Evolutionary conservation across 2,329 filamentous ascomycete genomes (phyloP), one percentile per base, ranked within the genome.

Genomic region (Sclerotinia minor): DNA sequence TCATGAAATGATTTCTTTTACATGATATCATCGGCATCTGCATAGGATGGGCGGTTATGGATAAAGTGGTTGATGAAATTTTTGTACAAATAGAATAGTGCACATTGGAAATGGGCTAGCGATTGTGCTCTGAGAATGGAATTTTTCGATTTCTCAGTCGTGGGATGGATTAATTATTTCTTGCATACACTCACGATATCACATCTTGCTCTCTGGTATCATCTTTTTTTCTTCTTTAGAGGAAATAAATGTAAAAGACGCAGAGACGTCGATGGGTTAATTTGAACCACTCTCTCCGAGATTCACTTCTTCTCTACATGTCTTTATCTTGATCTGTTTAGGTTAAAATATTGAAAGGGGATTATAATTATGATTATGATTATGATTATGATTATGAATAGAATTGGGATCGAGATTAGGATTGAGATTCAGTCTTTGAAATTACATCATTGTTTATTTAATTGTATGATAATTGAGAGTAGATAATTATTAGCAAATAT

Each of bases 41-140:
- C 45, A 63, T 63, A 24, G 45, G n/a, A 50, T 50, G 59, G n/a
- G 26, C 19, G 58, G 21, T 49, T 35, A 63, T 63, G 45, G 32
- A 38, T 50, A 26, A 50, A 26, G 59, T n/a, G 50, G 59, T 63
- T 63, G 59, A 63, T 50, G 45, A 63, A 61, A 50, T 50, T 63
- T 17, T 50, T 63, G 59, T 63, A 63, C 17, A 15, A 38, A 21
- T 50, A 35, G 21, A 49, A 13, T 52, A 49, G 17, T 50, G 21
- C 32, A 52, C 5, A 26, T n/a, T 63, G 59, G 45, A 45, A 61
- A 61, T 49, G 58, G 21, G 59, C 59, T n/a, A 41, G 45, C 45
- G 21, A 24, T 50, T 61, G 15, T 19, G n/a, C 5, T 32, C 29
- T 49, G 45, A 38, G 59, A 15, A 50, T 38, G 29, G 7, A 26